These are phyloP conservation scores for Paraphoma sp. DNA, from an alignment of 2,329 filamentous ascomycete species.

Conservation along the genomic window DNA sequence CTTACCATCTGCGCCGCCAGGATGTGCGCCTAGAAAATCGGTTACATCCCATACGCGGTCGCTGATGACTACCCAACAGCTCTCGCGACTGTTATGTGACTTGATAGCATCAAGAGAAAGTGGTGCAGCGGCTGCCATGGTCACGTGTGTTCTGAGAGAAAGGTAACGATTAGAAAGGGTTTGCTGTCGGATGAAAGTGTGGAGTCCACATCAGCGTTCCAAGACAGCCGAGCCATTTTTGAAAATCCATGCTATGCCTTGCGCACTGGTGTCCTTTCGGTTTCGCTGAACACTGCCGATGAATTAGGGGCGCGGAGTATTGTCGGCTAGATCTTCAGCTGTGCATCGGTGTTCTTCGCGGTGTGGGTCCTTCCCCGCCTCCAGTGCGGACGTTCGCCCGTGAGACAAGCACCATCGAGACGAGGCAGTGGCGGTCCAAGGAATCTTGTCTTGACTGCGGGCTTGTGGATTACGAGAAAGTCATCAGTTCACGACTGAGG, in stretches of 20 bases:
- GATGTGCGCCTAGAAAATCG: conserved; percentile 85
- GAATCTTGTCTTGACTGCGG: not conserved
- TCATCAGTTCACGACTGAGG: no score
- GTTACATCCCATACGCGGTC: conserved; percentile 91
- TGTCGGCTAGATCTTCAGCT: not conserved
- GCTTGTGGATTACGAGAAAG: not conserved
- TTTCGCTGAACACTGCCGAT: no score
- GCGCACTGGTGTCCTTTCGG: no score
- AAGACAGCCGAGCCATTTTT: no score
- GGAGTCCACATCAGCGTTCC: no score
- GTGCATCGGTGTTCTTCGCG: not conserved
- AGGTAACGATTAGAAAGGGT: no score
- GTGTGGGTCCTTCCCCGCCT: not conserved
- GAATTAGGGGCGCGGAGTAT: not conserved
- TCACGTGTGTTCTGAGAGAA: not conserved
- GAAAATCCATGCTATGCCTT: no score
- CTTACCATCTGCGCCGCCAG: conserved; percentile 73
- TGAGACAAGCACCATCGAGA: not conserved
- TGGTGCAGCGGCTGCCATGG: not conserved
- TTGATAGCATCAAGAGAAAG: not conserved
- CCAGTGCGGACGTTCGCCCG: not conserved
- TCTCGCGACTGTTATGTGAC: not conserved
- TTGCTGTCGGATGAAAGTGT: no score
- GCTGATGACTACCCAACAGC: conserved; percentile 86
- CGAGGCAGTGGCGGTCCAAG: not conserved